Evolutionary conservation across 805 yeast species (phyloP), one percentile per base, ranked within the genome.

Genomic region (Metschnikowia hibisci): DNA sequence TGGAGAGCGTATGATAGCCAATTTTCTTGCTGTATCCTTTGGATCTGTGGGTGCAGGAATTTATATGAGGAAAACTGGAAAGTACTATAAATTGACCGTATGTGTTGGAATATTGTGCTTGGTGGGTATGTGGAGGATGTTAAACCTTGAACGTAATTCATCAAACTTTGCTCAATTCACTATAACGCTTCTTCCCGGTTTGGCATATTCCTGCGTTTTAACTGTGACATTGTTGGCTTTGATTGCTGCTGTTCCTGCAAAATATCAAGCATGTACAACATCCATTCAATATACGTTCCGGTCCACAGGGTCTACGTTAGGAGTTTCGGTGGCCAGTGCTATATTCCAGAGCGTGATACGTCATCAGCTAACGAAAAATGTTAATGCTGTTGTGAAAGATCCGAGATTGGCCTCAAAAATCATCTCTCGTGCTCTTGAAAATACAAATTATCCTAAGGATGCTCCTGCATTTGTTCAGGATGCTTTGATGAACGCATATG

Each of bases 201-300:
- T 78, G 29, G 87, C 85, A 0, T 80, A 82, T 51, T 78, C 95
- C 1, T 66, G 78, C 3, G 71, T 80, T 60, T 69, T 87, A 47
- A 87, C 95, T 0, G 78, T 85, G 2, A 80, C 90, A 0, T 66
- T 87, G 37, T 63, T 87, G 28, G 84, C 95, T 0, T 71, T 87
- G 62, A 84, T 87, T 42, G 82, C 93, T 0, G 78, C 93, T 1
- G 93, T 84, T 2, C 81, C 84, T 8, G 62, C 69, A 16, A 73
- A 76, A 41, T 76, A 73, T 55, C 96, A 87, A 62, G 96, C 96
- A 1, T 76, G 88, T 15, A 84, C 91, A 2, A 89, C 96, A 0
- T 86, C 96, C 0, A 85, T 90, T 45, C 95, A 87, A 57, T 89
- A 90, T 60, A 89, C 90, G 0, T 87, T 85, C 68, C 74, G 95